Evolutionary conservation across 2,329 filamentous ascomycete genomes (phyloP).

Genomic region (Xylariaceae sp.): DNA sequence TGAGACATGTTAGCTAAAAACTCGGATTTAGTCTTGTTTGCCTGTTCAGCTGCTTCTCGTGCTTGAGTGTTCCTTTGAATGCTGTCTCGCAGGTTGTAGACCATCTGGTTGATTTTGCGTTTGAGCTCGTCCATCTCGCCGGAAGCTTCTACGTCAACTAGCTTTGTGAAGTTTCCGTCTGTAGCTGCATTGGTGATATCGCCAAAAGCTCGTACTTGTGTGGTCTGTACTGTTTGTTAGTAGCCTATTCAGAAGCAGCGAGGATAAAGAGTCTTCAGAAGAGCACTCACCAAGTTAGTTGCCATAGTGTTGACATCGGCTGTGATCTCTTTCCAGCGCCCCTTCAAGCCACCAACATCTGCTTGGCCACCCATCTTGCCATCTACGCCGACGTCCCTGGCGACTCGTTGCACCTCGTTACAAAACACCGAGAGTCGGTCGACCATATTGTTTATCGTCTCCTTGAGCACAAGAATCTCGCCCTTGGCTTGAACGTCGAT

Average conservation of each 20-base stretch:
- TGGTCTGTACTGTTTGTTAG: constrained; percentile 67
- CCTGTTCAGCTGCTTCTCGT: constrained; percentile 92
- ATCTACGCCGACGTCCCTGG: constrained; percentile 95
- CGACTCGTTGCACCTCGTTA: constrained; percentile 92
- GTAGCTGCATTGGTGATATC: constrained; percentile 98
- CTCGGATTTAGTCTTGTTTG: constrained; percentile 97
- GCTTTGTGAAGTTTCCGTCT: constrained; percentile 94
- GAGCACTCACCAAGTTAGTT: constrained; percentile 61
- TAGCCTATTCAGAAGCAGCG: not conserved
- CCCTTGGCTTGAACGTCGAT: constrained; percentile 95
- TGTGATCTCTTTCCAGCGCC: constrained; percentile 97
- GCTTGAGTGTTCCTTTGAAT: constrained; percentile 97
- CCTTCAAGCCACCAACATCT: constrained; percentile 89
- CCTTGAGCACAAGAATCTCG: constrained; percentile 91
- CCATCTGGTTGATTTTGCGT: constrained; percentile 99
- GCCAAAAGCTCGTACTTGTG: constrained; percentile 95
- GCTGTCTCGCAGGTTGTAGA: constrained; percentile 91
- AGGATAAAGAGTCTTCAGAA: not conserved
- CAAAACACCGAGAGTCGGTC: constrained; percentile 94
- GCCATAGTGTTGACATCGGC: constrained; percentile 96
- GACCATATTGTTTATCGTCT: constrained; percentile 99
- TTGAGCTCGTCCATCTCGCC: constrained; percentile 99
- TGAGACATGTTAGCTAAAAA: constrained; percentile 99
- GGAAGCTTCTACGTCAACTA: constrained; percentile 95
- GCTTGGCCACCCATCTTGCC: constrained; percentile 99